Evolutionary conservation across 371 early-diverging fungal genomes (phyloP).

Genomic region (Apophysomyces ossiformis): DNA sequence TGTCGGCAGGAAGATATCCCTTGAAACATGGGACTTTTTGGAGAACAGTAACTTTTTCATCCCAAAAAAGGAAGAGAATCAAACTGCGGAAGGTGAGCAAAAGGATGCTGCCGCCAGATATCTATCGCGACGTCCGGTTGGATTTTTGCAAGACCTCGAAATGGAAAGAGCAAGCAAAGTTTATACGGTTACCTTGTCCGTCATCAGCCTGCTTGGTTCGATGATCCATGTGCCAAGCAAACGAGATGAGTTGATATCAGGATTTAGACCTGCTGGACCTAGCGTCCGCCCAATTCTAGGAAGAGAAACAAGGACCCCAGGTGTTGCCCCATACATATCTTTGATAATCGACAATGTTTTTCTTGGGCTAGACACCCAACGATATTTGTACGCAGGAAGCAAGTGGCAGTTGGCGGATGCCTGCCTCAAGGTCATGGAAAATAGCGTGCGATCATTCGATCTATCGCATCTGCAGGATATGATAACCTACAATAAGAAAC

Average conservation of each 20-base stretch:
- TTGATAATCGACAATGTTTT: conserved; percentile 85
- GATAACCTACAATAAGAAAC: conserved; percentile 4
- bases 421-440: conserved; percentile 80
- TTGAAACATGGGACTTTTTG: conserved; percentile 35
- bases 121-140: conserved; percentile 40
- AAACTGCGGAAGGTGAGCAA: background rate
- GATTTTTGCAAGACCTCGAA: conserved; percentile 35
- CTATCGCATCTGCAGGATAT: conserved; percentile 33
- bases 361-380: conserved; percentile 66
- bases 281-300: conserved; percentile 68
- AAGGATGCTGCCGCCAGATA: background rate
- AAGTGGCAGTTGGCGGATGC: conserved; percentile 79
- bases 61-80: conserved; percentile 27
- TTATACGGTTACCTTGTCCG: conserved; percentile 86
- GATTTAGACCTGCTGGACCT: conserved; percentile 43
- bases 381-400: conserved; percentile 72
- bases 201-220: conserved; percentile 74
- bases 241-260: conserved; percentile 37
- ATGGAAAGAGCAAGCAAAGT: conserved; percentile 59
- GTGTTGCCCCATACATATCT: conserved; percentile 79
- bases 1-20: conserved; percentile 33
- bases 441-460: conserved; percentile 79
- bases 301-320: conserved; percentile 65
- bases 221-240: conserved; percentile 67
- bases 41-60: conserved; percentile 38